Percentiles rank a stretch among this genome's conserved stretches.
These are phyloP conservation scores for Stagonosporopsis cucurbitacearum DNA, from an alignment of 2,329 filamentous ascomycete species.

Conservation along the genomic window DNA sequence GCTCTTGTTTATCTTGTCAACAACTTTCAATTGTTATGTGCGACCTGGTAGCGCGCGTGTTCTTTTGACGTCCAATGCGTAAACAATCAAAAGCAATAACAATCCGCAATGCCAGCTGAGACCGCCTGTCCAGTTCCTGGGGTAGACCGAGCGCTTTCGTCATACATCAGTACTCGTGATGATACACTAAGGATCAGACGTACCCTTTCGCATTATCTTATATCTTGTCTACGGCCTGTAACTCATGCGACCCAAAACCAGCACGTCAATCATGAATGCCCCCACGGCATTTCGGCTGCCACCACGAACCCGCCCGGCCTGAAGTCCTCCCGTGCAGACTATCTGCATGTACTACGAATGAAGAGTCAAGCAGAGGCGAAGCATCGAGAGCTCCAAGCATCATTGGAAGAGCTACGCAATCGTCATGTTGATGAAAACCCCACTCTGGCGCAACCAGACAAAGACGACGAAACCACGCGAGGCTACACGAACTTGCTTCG, in stretches of 20 bases:
- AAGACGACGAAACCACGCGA: conserved; percentile 37
- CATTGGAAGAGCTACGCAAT: conserved; percentile 40
- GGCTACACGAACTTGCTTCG: conserved; percentile 55
- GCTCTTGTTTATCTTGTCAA: background rate
- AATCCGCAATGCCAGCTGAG: conserved; percentile 28
- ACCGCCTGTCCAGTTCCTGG: conserved; percentile 47
- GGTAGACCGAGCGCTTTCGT: conserved; percentile 44
- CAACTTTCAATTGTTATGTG: background rate
- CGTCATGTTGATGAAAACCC: conserved; percentile 33
- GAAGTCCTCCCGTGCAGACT: conserved; percentile 52
- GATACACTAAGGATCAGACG: conserved; percentile 47
- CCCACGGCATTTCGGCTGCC: conserved; percentile 30
- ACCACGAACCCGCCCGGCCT: conserved; percentile 47
- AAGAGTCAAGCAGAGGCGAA: conserved; percentile 51
- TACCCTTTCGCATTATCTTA: conserved; percentile 42
- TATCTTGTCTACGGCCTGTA: conserved; percentile 37
- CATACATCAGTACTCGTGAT: conserved; percentile 47
- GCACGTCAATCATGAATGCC: conserved; percentile 44
- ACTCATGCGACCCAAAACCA: conserved; percentile 36
- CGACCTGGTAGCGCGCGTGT: too few species aligned
- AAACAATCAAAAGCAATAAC: conserved; percentile 4
- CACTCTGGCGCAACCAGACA: conserved; percentile 39
- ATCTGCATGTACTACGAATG: conserved; percentile 54
- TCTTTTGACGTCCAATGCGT: background rate
- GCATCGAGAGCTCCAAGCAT: conserved; percentile 41